A percentile compares a stretch with the other conserved stretches of the same genome.
phyloP scores from a whole-genome alignment of 495 filamentous ascomycete genomes.

The Xylaria cubensis region DNA sequence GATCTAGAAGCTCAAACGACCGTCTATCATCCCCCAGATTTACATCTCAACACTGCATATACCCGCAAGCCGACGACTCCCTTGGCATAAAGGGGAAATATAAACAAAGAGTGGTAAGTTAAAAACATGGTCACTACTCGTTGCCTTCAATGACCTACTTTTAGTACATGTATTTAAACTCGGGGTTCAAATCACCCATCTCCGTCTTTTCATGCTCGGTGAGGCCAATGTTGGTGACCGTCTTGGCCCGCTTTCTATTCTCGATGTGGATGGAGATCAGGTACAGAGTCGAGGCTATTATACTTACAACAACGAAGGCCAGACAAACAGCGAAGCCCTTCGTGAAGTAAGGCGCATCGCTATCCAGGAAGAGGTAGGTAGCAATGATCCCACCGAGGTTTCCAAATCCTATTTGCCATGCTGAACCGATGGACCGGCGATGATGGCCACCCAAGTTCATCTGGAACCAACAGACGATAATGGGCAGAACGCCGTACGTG shows the following conservation, averaged over 20 bases:
- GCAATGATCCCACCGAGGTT: conserved; percentile 94
- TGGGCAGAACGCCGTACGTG: conserved; percentile 75
- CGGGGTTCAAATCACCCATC: conserved; percentile 71
- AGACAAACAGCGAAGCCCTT: conserved; percentile 82
- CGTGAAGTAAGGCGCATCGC: conserved; percentile 73
- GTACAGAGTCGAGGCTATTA: conserved; percentile 66
- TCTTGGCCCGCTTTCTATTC: conserved; percentile 70
- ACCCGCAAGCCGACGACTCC: not conserved
- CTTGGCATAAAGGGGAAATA: not conserved
- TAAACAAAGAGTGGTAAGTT: not conserved
- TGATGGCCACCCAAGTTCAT: conserved; percentile 93
- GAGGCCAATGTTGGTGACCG: conserved; percentile 57
- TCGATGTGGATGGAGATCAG: conserved; percentile 62
- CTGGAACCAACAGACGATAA: conserved; percentile 91
- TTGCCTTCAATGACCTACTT: not conserved
- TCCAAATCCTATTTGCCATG: conserved; percentile 92
- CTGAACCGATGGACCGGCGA: conserved; percentile 79
- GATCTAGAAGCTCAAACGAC: not conserved
- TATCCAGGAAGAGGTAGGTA: conserved; percentile 77
- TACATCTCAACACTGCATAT: not conserved
- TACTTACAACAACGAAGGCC: conserved; percentile 73
- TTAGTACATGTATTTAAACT: conserved; percentile 66
- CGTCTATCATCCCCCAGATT: not conserved
- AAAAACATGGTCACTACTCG: not conserved
- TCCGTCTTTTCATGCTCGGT: conserved; percentile 78